phyloP scores from a whole-genome alignment of 495 filamentous ascomycete genomes.

The Barbatosphaeria neglecta region DNA sequence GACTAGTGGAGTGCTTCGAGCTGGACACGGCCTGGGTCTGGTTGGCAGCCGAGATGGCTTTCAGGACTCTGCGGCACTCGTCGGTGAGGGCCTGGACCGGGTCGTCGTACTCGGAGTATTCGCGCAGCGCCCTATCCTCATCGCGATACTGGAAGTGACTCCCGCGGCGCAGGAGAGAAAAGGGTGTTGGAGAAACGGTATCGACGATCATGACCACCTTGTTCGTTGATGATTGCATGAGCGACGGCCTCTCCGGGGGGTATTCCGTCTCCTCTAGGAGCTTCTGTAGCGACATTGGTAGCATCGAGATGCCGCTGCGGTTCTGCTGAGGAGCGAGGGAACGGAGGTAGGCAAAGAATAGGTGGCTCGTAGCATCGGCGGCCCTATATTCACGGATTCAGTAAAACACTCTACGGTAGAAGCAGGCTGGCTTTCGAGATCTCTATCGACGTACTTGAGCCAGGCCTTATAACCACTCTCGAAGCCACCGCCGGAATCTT shows the following conservation, averaged over 20 bases:
- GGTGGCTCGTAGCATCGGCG: slow-evolving; percentile 87
- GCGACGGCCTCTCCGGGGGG: slow-evolving; percentile 66
- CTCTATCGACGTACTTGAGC: slow-evolving; percentile 29
- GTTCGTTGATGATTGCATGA: slow-evolving; percentile 70
- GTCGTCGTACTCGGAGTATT: slow-evolving; percentile 81
- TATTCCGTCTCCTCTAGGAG: slow-evolving; percentile 91
- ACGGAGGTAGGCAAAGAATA: slow-evolving; percentile 95
- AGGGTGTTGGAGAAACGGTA: slow-evolving; percentile 88
- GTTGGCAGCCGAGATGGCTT: slow-evolving; percentile 77
- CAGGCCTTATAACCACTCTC: slow-evolving; percentile 88
- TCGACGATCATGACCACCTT: slow-evolving; percentile 96
- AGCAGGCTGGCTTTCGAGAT: neutral
- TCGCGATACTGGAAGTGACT: slow-evolving; percentile 93
- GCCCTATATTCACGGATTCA: slow-evolving; percentile 49
- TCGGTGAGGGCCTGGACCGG: slow-evolving; percentile 80
- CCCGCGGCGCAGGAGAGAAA: slow-evolving; percentile 78
- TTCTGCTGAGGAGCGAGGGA: slow-evolving; percentile 71
- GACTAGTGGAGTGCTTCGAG: slow-evolving; percentile 54
- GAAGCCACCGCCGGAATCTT: slow-evolving; percentile 79
- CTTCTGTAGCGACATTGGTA: slow-evolving; percentile 84
- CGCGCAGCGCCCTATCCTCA: slow-evolving; percentile 67
- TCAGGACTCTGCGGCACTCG: slow-evolving; percentile 83
- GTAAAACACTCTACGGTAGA: neutral
- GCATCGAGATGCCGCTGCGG: slow-evolving; percentile 61
- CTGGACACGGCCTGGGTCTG: slow-evolving; percentile 58